These are phyloP conservation scores for Achlya hypogyna DNA, from an alignment of 352 stramenopile species.

Conservation along the genomic window DNA sequence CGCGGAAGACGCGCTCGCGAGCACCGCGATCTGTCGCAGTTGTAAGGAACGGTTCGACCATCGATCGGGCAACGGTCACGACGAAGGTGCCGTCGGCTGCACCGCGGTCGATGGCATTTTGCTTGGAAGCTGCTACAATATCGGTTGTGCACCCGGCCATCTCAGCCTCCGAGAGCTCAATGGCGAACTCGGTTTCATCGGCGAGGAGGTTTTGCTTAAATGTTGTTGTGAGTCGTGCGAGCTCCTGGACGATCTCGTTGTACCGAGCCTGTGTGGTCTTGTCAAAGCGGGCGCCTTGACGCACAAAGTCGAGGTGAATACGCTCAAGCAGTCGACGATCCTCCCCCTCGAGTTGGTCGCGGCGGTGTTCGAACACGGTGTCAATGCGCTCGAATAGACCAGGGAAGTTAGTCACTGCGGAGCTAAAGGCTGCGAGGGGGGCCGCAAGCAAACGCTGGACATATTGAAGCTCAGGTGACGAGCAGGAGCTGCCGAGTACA, in stretches of 20 bases:
- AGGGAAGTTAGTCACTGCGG: conserved; percentile 30
- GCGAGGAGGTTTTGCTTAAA: conserved; percentile 62
- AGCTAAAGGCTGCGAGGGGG: conserved; percentile 32
- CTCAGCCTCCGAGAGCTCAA: conserved; percentile 40
- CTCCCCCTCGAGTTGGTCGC: conserved; percentile 26
- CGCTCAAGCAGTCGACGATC: conserved; percentile 41
- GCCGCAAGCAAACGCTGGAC: conserved; percentile 43
- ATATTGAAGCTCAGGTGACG: conserved; percentile 42
- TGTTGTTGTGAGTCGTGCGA: conserved; percentile 39
- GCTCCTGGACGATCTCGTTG: conserved; percentile 38
- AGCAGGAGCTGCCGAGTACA: conserved; percentile 38
- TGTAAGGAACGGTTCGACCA: conserved; percentile 58
- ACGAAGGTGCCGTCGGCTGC: conserved; percentile 31
- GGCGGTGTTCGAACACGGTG: conserved; percentile 24
- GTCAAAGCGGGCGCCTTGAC: conserved; percentile 24
- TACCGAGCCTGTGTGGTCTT: conserved; percentile 32
- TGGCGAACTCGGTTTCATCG: conserved; percentile 47
- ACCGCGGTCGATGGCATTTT: conserved; percentile 38
- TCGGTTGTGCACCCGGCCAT: conserved; percentile 41
- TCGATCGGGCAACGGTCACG: conserved; percentile 43
- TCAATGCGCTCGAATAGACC: conserved; percentile 54
- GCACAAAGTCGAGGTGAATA: conserved; percentile 42
- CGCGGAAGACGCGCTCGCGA: conserved; percentile 37
- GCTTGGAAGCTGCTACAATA: conserved; percentile 38
- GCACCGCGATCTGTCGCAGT: conserved; percentile 35